Conservation (phyloP, 176 grass and related monocot genomes). For the Aechmea fasciata region DNA sequence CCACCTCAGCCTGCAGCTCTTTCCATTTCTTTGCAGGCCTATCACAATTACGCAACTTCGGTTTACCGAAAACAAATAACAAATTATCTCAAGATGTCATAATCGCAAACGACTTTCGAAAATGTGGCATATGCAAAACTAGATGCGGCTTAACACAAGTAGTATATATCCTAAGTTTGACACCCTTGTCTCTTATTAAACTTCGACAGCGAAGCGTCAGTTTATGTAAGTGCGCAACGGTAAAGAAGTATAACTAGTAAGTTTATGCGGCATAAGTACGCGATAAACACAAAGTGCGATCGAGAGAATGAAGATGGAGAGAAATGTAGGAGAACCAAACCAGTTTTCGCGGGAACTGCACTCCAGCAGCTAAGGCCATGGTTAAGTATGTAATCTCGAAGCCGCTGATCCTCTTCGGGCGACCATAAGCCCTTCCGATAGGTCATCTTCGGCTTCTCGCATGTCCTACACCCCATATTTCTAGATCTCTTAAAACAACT, state of each 20-base stretch:
- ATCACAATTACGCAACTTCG: neutral
- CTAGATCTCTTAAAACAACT: neutral
- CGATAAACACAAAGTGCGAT: neutral
- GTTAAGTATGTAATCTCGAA: slow-evolving; percentile 60
- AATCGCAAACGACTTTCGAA: too few relatives aligned
- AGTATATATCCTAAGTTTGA: too few relatives aligned
- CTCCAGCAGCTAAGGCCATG: slow-evolving; percentile 85
- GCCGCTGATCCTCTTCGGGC: slow-evolving; percentile 78
- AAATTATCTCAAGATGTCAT: neutral
- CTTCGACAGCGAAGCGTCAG: too few relatives aligned
- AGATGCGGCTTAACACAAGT: neutral
- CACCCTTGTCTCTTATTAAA: too few relatives aligned
- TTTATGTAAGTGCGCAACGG: too few relatives aligned
- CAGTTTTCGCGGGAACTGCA: slow-evolving; percentile 76
- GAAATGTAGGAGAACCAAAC: slow-evolving; percentile 25
- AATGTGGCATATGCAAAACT: slow-evolving; percentile 2
- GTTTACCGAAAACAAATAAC: neutral
- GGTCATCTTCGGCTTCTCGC: slow-evolving; percentile 82
- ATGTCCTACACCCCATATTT: slow-evolving; percentile 61
- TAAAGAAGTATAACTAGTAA: too few relatives aligned
- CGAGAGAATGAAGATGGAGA: neutral
- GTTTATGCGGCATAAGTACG: too few relatives aligned
- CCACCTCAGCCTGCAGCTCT: slow-evolving; percentile 87
- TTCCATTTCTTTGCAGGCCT: slow-evolving; percentile 84
- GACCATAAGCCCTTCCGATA: slow-evolving; percentile 82